A percentile compares a stretch with the other conserved stretches of the same genome.
These are phyloP conservation scores for Pecoramyces ruminantium DNA, from an alignment of 192 early-diverging fungal species.

Conservation along the genomic window DNA sequence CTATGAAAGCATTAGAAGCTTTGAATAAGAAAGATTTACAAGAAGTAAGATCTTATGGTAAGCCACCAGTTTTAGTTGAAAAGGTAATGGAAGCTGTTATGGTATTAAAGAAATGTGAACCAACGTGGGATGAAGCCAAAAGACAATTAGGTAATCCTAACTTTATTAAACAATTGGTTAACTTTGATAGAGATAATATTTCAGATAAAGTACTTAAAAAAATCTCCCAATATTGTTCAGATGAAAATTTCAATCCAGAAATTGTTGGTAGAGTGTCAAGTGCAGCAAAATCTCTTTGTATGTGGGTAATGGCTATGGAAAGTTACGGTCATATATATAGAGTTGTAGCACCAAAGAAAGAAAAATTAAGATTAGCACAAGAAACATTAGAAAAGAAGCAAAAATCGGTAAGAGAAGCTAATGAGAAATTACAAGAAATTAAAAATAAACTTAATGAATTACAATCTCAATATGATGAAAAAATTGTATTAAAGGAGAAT, in stretches of 20 bases:
- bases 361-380: constrained; percentile 4
- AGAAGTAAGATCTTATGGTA: constrained; percentile 6
- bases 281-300: constrained; percentile 3
- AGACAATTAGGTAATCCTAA: constrained; percentile 3
- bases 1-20: constrained; percentile 1
- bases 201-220: constrained; percentile 4
- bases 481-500: constrained; percentile 1
- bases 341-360: constrained; percentile 1
- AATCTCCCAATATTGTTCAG: constrained; percentile 1
- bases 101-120: constrained; percentile 4
- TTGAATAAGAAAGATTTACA: constrained; percentile 3
- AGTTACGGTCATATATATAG: constrained; percentile 3
- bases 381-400: constrained; percentile 5
- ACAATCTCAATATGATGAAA: constrained; percentile 1
- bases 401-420: background rate
- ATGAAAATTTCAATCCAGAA: constrained; percentile 3
- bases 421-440: constrained; percentile 4
- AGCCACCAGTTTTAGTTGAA: constrained; percentile 2
- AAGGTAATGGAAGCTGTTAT: constrained; percentile 3
- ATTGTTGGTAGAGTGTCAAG: constrained; percentile 1
- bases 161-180: constrained; percentile 4
- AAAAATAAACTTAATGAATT: constrained; percentile 1
- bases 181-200: constrained; percentile 5
- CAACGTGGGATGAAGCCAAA: constrained; percentile 6
- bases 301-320: constrained; percentile 4